A percentile compares a stretch with the other conserved stretches of the same genome.
These are phyloP conservation scores for Hemileia vastatrix DNA, from an alignment of 1,284 basidiomycete species.

Conservation along the genomic window DNA sequence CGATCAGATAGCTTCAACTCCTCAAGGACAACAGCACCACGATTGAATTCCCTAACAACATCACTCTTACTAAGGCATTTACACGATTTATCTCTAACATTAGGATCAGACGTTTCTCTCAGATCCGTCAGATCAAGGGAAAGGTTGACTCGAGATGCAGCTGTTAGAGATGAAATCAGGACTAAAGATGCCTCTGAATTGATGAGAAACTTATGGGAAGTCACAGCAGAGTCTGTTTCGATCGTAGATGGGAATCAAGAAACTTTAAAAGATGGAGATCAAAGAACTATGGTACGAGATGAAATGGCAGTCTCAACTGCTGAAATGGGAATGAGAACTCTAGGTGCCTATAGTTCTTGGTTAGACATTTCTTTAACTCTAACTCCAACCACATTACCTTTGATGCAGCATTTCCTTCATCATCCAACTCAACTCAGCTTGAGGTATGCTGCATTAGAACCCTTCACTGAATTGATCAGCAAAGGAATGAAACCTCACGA, in stretches of 20 bases:
- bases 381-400: constrained; percentile 72
- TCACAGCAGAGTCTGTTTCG: not conserved
- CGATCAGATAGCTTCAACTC: constrained; percentile 72
- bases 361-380: constrained; percentile 93
- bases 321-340: not conserved
- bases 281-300: not conserved
- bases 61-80: constrained; percentile 47
- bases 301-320: not conserved
- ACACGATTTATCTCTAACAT: constrained; percentile 40
- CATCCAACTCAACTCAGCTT: no score
- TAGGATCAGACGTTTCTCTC: constrained; percentile 41
- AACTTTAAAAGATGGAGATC: not conserved
- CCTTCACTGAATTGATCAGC: constrained; percentile 68
- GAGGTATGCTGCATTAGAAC: constrained; percentile 69
- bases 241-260: not conserved
- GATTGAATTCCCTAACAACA: constrained; percentile 80
- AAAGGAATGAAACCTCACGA: constrained; percentile 90
- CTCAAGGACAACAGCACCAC: constrained; percentile 85
- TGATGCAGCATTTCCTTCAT: constrained; percentile 75
- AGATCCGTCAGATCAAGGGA: constrained; percentile 38
- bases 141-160: constrained; percentile 39
- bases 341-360: constrained; percentile 56
- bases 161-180: constrained; percentile 41
- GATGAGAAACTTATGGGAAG: constrained; percentile 48
- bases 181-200: constrained; percentile 52